These are phyloP conservation scores for Diphasiastrum complanatum DNA, from an alignment of 83 land plant species.

Conservation along the genomic window DNA sequence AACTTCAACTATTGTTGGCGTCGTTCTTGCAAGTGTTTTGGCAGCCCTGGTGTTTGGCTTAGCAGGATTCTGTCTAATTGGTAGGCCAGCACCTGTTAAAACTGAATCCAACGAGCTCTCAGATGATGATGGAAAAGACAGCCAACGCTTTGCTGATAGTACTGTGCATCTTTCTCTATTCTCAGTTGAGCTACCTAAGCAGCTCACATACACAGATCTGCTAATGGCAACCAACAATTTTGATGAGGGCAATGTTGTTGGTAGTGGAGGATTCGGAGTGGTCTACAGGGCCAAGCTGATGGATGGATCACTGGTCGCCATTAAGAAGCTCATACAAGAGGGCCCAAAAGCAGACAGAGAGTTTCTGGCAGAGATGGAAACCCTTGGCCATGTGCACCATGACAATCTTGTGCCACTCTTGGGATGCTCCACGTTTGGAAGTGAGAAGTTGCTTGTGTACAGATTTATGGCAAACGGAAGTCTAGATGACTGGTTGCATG, in stretches of 20 bases:
- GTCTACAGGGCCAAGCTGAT: constrained; percentile 11
- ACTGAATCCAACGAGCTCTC: neutral
- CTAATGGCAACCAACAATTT: too few relatives aligned
- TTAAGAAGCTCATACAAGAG: constrained; percentile 15
- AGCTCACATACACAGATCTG: too few relatives aligned
- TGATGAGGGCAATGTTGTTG: too few relatives aligned
- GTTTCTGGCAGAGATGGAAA: constrained; percentile 13
- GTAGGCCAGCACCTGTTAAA: neutral
- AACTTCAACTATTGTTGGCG: constrained; percentile 3
- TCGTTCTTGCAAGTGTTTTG: constrained; percentile 3
- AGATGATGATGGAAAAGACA: constrained; percentile 4
- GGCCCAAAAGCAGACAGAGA: constrained; percentile 11
- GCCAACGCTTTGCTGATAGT: neutral
- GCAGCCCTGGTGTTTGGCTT: neutral
- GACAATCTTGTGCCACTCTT: constrained; percentile 8
- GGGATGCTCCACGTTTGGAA: constrained; percentile 11
- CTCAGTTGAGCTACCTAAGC: constrained; percentile 14
- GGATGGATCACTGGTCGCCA: constrained; percentile 7
- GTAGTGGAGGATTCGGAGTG: too few relatives aligned
- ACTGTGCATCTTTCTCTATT: constrained; percentile 12
- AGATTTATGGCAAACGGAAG: too few relatives aligned
- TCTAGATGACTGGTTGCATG: too few relatives aligned
- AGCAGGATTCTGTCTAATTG: constrained; percentile 5
- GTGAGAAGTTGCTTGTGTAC: constrained; percentile 4
- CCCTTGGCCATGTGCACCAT: too few relatives aligned